These are phyloP conservation scores for Populus pruinosa DNA, from an alignment of 345 rosid species.

Conservation along the genomic window DNA sequence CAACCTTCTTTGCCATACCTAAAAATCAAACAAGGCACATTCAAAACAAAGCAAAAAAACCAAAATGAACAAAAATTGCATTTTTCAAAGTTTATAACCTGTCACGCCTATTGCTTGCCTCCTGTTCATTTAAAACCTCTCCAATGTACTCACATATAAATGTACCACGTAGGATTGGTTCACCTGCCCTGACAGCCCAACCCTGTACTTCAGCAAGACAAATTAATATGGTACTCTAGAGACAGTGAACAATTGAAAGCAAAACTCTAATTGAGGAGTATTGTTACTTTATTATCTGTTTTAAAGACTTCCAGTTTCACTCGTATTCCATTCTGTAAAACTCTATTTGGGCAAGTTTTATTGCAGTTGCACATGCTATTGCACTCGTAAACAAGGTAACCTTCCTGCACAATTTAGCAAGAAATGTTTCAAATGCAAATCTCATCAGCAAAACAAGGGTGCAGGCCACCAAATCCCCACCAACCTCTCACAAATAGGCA, in stretches of 20 bases:
- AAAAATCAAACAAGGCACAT: conserved; percentile 15
- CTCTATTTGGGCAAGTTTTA: conserved; percentile 75
- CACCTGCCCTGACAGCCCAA: conserved; percentile 90
- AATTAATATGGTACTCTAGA: conserved; percentile 8
- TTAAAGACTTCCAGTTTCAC: conserved; percentile 74
- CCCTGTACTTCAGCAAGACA: conserved; percentile 51
- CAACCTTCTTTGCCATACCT: conserved; percentile 64
- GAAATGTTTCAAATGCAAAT: conserved; percentile 9
- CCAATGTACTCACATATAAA: conserved; percentile 89
- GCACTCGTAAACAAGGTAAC: conserved; percentile 98
- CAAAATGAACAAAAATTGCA: neutral
- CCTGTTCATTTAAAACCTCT: conserved; percentile 69
- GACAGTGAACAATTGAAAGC: conserved; percentile 16
- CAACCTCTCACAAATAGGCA: neutral
- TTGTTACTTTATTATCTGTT: conserved; percentile 68
- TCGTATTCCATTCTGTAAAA: conserved; percentile 78
- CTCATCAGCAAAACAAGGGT: neutral
- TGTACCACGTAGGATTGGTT: conserved; percentile 79
- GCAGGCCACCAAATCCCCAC: neutral
- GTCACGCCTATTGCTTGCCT: conserved; percentile 58
- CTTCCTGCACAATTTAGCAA: conserved; percentile 63
- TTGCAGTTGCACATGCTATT: conserved; percentile 72
- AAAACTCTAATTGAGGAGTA: neutral
- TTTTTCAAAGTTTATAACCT: conserved; percentile 40
- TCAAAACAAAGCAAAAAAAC: conserved; percentile 2